Conservation (phyloP, 2,329 filamentous ascomycete species). For the Thielaviopsis musarum region DNA sequence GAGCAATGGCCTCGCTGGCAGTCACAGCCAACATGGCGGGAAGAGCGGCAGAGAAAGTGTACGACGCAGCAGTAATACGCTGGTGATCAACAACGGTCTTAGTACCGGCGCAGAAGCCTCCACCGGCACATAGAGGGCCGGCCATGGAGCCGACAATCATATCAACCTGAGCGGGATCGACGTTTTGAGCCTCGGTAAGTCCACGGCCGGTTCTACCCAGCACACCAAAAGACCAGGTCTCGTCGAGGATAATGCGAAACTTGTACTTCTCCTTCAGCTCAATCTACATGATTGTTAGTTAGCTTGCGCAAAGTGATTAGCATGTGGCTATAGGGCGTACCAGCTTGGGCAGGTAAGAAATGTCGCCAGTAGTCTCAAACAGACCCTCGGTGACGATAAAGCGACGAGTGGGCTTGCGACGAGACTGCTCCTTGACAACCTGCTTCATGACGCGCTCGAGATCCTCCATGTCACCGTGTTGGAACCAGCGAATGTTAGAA, state of each 20-base stretch:
- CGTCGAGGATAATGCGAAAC: slow-evolving; percentile 92
- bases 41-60: slow-evolving; percentile 89
- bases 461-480: slow-evolving; percentile 93
- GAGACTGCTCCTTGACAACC: slow-evolving; percentile 72
- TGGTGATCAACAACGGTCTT: slow-evolving; percentile 92
- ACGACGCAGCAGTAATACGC: slow-evolving; percentile 78
- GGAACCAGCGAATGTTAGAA: slow-evolving; percentile 83
- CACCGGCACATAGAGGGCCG: slow-evolving; percentile 77
- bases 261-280: slow-evolving; percentile 94
- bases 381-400: slow-evolving; percentile 94
- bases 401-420: slow-evolving; percentile 72
- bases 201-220: slow-evolving; percentile 82
- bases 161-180: slow-evolving; percentile 82
- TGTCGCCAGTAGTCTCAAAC: slow-evolving; percentile 81
- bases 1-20: slow-evolving; percentile 72
- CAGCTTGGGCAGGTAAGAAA: slow-evolving; percentile 68
- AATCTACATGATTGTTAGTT: slow-evolving; percentile 21
- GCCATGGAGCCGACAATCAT: slow-evolving; percentile 93
- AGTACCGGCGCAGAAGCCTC: slow-evolving; percentile 87
- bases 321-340: slow-evolving; percentile 29
- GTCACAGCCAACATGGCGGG: slow-evolving; percentile 93
- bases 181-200: slow-evolving; percentile 89
- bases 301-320: background rate
- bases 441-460: slow-evolving; percentile 71
- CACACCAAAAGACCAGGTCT: slow-evolving; percentile 94